These are phyloP conservation scores for Clavispora vitiphila DNA, from an alignment of 805 yeast genomes.

Conservation along the genomic window DNA sequence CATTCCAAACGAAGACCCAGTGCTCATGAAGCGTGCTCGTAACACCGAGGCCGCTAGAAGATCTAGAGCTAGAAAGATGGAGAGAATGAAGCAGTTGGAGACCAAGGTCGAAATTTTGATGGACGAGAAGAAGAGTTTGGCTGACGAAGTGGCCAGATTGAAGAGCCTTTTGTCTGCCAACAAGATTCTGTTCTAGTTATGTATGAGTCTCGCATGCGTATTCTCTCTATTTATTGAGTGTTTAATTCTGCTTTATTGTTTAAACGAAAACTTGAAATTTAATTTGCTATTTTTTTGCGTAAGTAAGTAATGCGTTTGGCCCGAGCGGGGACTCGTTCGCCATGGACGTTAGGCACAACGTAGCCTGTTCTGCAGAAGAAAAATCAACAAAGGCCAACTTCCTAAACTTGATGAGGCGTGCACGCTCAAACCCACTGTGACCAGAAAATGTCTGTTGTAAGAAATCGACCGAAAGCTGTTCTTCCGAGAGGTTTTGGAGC, in stretches of 20 bases:
- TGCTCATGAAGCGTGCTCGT: conserved; percentile 82
- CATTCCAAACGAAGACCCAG: conserved; percentile 51
- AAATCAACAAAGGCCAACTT: conserved; percentile 81
- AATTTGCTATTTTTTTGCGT: conserved; percentile 27
- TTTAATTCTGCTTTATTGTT: background rate
- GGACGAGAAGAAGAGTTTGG: conserved; percentile 53
- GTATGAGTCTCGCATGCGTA: background rate
- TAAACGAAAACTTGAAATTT: background rate
- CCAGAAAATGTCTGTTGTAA: conserved; percentile 44
- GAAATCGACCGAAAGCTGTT: conserved; percentile 18
- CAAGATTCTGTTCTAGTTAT: conserved; percentile 11
- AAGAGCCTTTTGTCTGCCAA: conserved; percentile 37
- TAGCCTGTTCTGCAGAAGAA: conserved; percentile 49
- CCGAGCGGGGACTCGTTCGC: conserved; percentile 17
- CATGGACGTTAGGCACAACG: conserved; percentile 19
- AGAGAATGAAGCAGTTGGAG: conserved; percentile 81
- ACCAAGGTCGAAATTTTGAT: conserved; percentile 63
- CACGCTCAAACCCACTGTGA: conserved; percentile 58
- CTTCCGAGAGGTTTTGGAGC: conserved; percentile 57
- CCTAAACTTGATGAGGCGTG: conserved; percentile 61
- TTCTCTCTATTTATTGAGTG: conserved; percentile 1
- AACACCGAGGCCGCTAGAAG: conserved; percentile 98
- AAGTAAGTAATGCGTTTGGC: conserved; percentile 21
- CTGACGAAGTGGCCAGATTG: conserved; percentile 59
- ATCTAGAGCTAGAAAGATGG: conserved; percentile 89